phyloP scores from a whole-genome alignment of 192 early-diverging fungal genomes.

The Coemansia sp. region DNA sequence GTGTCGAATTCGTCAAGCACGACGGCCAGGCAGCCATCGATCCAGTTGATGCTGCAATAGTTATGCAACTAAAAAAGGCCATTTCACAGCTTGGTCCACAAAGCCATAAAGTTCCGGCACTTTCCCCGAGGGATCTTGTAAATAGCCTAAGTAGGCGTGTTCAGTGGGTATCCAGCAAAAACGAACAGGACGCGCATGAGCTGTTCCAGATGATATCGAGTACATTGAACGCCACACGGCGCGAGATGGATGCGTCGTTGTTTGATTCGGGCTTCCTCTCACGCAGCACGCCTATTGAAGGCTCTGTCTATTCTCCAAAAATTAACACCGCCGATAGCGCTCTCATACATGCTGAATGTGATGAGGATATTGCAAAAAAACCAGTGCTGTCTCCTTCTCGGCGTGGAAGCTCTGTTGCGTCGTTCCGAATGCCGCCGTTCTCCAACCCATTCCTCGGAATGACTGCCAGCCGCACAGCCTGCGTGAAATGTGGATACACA shows the following conservation, averaged over 20 bases:
- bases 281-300: constrained; percentile 23
- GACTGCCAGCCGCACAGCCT: constrained; percentile 68
- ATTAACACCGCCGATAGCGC: not conserved
- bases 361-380: not conserved
- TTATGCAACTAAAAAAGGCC: constrained; percentile 24
- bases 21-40: not conserved
- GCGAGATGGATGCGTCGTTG: constrained; percentile 32
- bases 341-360: not conserved
- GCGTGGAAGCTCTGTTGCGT: constrained; percentile 9
- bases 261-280: constrained; percentile 36
- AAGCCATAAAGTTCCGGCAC: constrained; percentile 27
- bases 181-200: constrained; percentile 67
- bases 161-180: constrained; percentile 55
- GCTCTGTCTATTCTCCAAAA: constrained; percentile 21
- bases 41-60: constrained; percentile 32
- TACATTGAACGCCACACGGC: constrained; percentile 32
- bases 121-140: constrained; percentile 49
- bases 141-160: constrained; percentile 54
- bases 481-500: constrained; percentile 69
- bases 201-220: constrained; percentile 60
- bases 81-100: constrained; percentile 42
- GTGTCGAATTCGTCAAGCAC: constrained; percentile 7
- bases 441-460: constrained; percentile 56
- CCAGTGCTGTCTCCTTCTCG: not conserved
- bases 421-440: constrained; percentile 25